Evolutionary conservation across 2,329 filamentous ascomycete species (phyloP), one percentile per base, ranked within the genome.

Genomic region (Colletotrichum sp.): DNA sequence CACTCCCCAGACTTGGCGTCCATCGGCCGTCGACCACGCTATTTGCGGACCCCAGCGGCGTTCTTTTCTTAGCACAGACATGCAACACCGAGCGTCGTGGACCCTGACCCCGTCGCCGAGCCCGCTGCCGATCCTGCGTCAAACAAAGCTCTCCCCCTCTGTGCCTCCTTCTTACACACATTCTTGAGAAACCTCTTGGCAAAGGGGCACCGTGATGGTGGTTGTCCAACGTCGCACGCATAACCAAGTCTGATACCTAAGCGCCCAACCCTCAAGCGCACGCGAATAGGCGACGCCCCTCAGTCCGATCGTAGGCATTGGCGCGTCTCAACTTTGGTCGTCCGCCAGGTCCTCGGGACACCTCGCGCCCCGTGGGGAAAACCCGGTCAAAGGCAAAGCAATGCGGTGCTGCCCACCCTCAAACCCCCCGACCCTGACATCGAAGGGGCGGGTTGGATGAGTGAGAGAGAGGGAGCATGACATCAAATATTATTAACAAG

Each of bases 361-460:
- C 69, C 44, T 44, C 24, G 69, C 36, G 69, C 72, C 72, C 70
- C 64, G 70, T 76, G 74, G 74, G 73, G 73, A 64, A 76, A 76
- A 73, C 70, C 74, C 74, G 70, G 74, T 13, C 52, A 76, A 69
- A 59, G 57, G 55, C 64, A 30, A 73, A 65, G 49, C 67, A 72
- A 44, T 39, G 69, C 24, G 13, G 18, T 15, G 39, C 44, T 49
- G 1, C 18, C 44, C 44, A 52, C n/a, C 44, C 44, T 52, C 44
- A 52, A 52, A 8, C n/a, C 44, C 39, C 39, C 44, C n/a, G 44
- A 52, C n/a, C 44, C 44, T 52, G 6, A 52, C 44, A 21, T 21
- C n/a, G 44, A 52, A 21, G 44, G n/a, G 44, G 44, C 44, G 44
- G 12, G n/a, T 52, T 52, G 44, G n/a, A 21, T 52, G 44, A 52